Evolutionary conservation across 108 stramenopile genomes (phyloP), one percentile per base, ranked within the genome.

Genomic region (Poteriospumella lacustris): DNA sequence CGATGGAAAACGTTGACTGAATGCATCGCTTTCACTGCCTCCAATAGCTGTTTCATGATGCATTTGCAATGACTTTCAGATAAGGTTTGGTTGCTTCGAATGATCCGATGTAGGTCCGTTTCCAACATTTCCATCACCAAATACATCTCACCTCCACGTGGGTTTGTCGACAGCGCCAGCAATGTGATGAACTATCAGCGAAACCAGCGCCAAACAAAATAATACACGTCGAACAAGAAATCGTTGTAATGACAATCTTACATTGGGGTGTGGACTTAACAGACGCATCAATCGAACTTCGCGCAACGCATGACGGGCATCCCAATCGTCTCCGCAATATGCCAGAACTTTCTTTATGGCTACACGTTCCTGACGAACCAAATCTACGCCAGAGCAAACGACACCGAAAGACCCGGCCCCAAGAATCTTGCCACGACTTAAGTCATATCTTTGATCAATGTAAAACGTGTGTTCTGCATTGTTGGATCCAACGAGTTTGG

Each of bases 31-130:
- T 43, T 68, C 2, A 83, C 34, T 15, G 73, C 82, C 34, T 78
- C 68, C 39, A 83, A 76, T 0, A 83, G 33, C 70, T 80, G 80
- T 9, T 58, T 34, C 44, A 81, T 56, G 70, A 80, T 73, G 70
- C 77, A 81, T 64, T 83, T 83, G 42, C 69, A 31, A 29, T 83
- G 80, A 42, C 29, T 68, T 36, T 68, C 64, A 36, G 28, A 19
- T 19, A 68, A 40, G 19, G 64, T 12, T 40, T 68, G 64, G 15
- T 68, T 68, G 64, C 64, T 68, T 40, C 24, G 64, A 39, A 88
- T 88, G 36, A 87, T 83, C 36, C 86, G 82, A 82, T 88, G 86
- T 47, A 88, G 85, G 62, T 88, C 87, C 73, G 81, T 81, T 19
- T 85, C 84, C 84, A 85, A 81, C 29, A 79, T 15, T 38, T 82